Conservation (phyloP, 805 yeast genomes). For the Candida odintsovae region DNA sequence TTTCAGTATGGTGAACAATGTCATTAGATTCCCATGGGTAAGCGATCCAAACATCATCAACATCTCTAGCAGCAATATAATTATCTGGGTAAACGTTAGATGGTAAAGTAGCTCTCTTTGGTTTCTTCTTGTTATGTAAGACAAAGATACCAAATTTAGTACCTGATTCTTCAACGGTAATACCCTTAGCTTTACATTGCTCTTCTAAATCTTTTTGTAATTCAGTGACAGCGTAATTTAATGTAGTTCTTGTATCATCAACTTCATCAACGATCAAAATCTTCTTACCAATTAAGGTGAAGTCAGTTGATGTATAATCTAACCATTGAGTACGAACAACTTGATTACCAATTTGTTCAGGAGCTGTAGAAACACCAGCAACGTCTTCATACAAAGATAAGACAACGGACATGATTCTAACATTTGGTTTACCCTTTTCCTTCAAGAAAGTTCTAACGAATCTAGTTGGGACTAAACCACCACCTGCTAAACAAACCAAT, state of each 20-base stretch:
- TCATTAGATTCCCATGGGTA: constrained; percentile 84
- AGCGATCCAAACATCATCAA: constrained; percentile 80
- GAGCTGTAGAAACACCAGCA: constrained; percentile 49
- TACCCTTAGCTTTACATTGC: constrained; percentile 50
- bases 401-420: constrained; percentile 92
- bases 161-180: constrained; percentile 33
- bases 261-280: constrained; percentile 77
- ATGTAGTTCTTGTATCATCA: constrained; percentile 80
- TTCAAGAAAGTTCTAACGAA: constrained; percentile 90
- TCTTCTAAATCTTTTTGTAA: constrained; percentile 63
- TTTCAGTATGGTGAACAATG: constrained; percentile 65
- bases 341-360: constrained; percentile 55
- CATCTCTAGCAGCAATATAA: constrained; percentile 69
- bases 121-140: constrained; percentile 68
- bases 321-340: constrained; percentile 83
- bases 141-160: constrained; percentile 74
- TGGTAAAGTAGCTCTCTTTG: constrained; percentile 69
- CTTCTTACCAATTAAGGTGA: constrained; percentile 61
- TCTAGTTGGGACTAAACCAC: constrained; percentile 97
- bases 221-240: constrained; percentile 74
- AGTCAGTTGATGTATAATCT: constrained; percentile 57
- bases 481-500: constrained; percentile 95
- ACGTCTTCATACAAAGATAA: constrained; percentile 86
- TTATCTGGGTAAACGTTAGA: constrained; percentile 51
- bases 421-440: constrained; percentile 80